Percentiles rank a stretch among this genome's conserved stretches.
These are phyloP conservation scores for Teunomyces pallodes DNA, from an alignment of 805 yeast genomes.

Conservation along the genomic window DNA sequence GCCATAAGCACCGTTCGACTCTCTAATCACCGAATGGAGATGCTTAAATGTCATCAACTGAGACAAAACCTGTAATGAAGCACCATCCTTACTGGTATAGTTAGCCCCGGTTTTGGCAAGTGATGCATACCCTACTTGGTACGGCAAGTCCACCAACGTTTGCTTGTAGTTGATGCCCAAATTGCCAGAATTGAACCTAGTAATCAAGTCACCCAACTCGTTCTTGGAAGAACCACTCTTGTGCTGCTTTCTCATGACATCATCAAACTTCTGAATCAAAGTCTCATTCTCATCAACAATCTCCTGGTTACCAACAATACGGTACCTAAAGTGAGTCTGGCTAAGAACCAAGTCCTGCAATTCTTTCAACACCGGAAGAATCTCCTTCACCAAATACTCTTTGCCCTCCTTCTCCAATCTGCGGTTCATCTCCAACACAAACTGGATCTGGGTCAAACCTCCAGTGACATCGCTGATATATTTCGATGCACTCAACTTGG, in stretches of 20 bases:
- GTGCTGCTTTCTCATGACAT: not conserved
- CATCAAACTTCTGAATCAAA: slow-evolving; percentile 30
- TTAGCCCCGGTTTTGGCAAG: slow-evolving; percentile 63
- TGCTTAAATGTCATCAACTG: slow-evolving; percentile 78
- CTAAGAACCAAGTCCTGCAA: slow-evolving; percentile 45
- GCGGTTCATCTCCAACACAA: slow-evolving; percentile 58
- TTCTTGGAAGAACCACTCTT: not conserved
- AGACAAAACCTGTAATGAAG: slow-evolving; percentile 78
- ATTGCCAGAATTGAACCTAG: slow-evolving; percentile 13
- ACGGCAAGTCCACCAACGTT: slow-evolving; percentile 68
- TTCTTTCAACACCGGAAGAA: slow-evolving; percentile 62
- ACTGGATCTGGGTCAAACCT: slow-evolving; percentile 78
- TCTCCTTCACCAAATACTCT: slow-evolving; percentile 38
- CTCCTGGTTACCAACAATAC: slow-evolving; percentile 57
- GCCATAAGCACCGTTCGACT: slow-evolving; percentile 97
- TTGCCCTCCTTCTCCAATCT: slow-evolving; percentile 43
- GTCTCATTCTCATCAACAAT: slow-evolving; percentile 35
- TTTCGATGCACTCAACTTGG: slow-evolving; percentile 59
- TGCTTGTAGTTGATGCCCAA: slow-evolving; percentile 18
- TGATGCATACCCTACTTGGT: slow-evolving; percentile 84
- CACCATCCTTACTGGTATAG: slow-evolving; percentile 72
- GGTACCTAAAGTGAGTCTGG: slow-evolving; percentile 43
- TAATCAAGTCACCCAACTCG: slow-evolving; percentile 11
- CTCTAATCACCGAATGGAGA: slow-evolving; percentile 86
- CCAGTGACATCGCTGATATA: slow-evolving; percentile 59